A percentile compares a stretch with the other conserved stretches of the same genome.
These are phyloP conservation scores for Suaeda aralocaspica DNA, from an alignment of 148 eudicot species.

Conservation along the genomic window DNA sequence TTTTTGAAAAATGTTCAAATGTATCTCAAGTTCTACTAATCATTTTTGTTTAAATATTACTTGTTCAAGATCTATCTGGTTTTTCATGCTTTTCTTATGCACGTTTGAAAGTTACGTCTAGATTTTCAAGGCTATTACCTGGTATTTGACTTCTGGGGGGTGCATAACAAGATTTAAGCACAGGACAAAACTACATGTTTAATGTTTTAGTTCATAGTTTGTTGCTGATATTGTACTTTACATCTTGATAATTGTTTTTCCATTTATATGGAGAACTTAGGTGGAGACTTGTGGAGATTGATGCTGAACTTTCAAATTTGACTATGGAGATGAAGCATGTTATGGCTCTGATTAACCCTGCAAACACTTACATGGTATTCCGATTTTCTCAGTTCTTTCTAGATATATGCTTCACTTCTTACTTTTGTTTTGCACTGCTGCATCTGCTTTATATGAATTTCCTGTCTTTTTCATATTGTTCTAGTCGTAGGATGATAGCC, in stretches of 20 bases:
- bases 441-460: background rate
- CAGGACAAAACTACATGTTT: background rate
- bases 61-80: too few species aligned
- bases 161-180: background rate
- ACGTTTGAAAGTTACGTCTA: too few species aligned
- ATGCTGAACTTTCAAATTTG: constrained; percentile 68
- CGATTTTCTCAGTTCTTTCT: background rate
- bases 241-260: background rate
- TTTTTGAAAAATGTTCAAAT: too few species aligned
- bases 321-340: constrained; percentile 80
- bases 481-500: background rate
- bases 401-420: background rate
- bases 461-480: background rate
- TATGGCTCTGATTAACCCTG: constrained; percentile 74
- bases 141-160: background rate
- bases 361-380: constrained; percentile 85
- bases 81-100: too few species aligned
- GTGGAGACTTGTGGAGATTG: constrained; percentile 97
- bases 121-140: too few species aligned
- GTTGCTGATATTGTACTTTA: background rate
- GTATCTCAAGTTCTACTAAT: too few species aligned
- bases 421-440: background rate
- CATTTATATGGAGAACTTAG: constrained; percentile 34
- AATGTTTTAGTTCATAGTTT: background rate
- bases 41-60: too few species aligned